Base-by-base conservation (phyloP, 305 asterid genomes). In the Fraxinus platypoda region DNA sequence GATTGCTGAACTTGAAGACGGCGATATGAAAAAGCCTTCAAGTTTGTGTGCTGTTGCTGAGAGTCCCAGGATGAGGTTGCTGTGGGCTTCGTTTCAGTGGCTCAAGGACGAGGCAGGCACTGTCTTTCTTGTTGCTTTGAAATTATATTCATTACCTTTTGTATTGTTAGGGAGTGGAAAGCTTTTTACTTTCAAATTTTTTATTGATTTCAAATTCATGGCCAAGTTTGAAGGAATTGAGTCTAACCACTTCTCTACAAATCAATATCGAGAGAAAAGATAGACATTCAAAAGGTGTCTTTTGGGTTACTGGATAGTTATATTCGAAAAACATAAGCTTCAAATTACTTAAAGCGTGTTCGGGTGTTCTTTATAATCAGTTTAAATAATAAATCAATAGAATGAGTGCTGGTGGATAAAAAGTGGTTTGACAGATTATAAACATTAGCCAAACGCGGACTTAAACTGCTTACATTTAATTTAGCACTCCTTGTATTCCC, bases 101-200 rank as follows among this genome's bases (percentile, higher is more conserved):
- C 97, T 96, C 82, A 85, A 91, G 90, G 88, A 92, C 87, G 95
- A 94, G 99, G 99, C 93, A 89, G 86, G 93, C 89, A 85, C 88
- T 87, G 74, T 83, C 70, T 86, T 71, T 86, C 74, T 78, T 87
- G 77, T 85, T 82, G 28, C 75, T 83, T 23, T 86, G 35, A 41
- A 86, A 82, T 85, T 80, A 72, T 79, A 0, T 74, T 41, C 25
- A 41, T 62, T 81, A 31, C 66, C 72, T 80, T 62, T 57, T 28
- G 75, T 76, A 13, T 68, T 72, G 74, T 80, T 68, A 71, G 83
- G 77, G 70, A n/a, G 37, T 33, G 77, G 5, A 41, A 34, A 34
- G 71, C 34, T 46, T 75, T 78, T 76, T 72, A 33, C n/a, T 46
- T 15, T 15, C n/a, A 46, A 13, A 46, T 13, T 46, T 46, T 46